Conservation (phyloP, 148 eudicot genomes). For the Mesembryanthemum crystallinum region DNA sequence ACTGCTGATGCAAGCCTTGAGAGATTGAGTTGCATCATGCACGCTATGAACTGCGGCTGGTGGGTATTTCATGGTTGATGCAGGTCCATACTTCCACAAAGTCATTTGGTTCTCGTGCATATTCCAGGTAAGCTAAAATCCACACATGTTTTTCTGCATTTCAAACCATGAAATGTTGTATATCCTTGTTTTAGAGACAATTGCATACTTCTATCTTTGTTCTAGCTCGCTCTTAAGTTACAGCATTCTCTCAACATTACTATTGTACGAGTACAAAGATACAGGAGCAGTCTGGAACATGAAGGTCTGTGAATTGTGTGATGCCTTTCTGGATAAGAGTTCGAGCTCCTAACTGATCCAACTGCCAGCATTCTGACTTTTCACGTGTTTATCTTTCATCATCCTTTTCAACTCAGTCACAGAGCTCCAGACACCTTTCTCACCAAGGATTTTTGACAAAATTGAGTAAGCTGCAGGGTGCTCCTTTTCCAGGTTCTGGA, state of each 20-base stretch:
- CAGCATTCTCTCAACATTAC: no score
- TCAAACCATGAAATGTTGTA: no score
- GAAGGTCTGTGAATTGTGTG: not conserved
- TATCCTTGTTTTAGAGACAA: no score
- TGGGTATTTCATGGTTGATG: no score
- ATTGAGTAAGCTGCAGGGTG: conserved; percentile 54
- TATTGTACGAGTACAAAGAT: not conserved
- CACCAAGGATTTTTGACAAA: conserved; percentile 57
- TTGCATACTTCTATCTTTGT: not conserved
- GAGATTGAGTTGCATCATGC: no score
- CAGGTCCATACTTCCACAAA: no score
- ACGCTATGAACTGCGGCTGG: no score
- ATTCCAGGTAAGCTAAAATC: no score
- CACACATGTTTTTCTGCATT: no score
- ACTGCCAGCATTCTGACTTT: conserved; percentile 64
- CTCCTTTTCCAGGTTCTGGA: conserved; percentile 43
- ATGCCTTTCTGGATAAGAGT: not conserved
- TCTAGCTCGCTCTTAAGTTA: not conserved
- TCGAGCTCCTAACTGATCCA: conserved; percentile 34
- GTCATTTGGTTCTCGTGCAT: no score
- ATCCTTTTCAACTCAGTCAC: conserved; percentile 33
- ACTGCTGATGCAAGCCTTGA: no score
- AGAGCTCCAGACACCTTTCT: conserved; percentile 47
- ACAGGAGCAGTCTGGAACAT: not conserved
- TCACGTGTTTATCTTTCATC: conserved; percentile 37